These are phyloP conservation scores for Nothophaeocryptopus gaeumannii DNA, from an alignment of 2,329 filamentous ascomycete genomes.

Conservation along the genomic window DNA sequence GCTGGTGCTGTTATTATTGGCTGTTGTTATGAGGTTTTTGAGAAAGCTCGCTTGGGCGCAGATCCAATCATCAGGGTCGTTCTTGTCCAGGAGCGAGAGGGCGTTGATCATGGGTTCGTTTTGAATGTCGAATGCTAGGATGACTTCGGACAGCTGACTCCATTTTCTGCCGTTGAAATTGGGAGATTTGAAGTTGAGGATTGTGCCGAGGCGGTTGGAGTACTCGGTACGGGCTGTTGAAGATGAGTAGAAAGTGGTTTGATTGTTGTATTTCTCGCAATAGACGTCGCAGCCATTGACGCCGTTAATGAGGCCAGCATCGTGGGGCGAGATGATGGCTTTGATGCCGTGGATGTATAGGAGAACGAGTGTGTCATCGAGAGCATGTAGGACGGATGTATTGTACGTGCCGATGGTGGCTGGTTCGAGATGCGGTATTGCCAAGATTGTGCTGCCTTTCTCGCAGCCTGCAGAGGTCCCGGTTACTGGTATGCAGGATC, in stretches of 20 bases:
- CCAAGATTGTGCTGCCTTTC: neutral
- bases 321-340: constrained; percentile 5
- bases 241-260: neutral
- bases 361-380: neutral
- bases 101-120: constrained; percentile 4
- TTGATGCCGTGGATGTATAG: constrained; percentile 1
- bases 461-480: too few relatives aligned
- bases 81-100: neutral
- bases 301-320: neutral
- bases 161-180: constrained; percentile 1
- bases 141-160: constrained; percentile 1
- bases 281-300: neutral
- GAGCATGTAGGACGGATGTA: neutral
- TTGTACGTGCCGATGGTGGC: neutral
- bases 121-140: constrained; percentile 2
- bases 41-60: neutral
- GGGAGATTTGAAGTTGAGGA: neutral
- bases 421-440: neutral
- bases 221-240: neutral
- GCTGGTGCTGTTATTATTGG: too few relatives aligned
- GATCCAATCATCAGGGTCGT: constrained; percentile 1
- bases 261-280: neutral
- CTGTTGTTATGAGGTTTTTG: neutral
- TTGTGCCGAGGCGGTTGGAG: neutral
- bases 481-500: too few relatives aligned